phyloP scores from a whole-genome alignment of 2,329 filamentous ascomycete genomes.

The Byssochlamys sp. region DNA sequence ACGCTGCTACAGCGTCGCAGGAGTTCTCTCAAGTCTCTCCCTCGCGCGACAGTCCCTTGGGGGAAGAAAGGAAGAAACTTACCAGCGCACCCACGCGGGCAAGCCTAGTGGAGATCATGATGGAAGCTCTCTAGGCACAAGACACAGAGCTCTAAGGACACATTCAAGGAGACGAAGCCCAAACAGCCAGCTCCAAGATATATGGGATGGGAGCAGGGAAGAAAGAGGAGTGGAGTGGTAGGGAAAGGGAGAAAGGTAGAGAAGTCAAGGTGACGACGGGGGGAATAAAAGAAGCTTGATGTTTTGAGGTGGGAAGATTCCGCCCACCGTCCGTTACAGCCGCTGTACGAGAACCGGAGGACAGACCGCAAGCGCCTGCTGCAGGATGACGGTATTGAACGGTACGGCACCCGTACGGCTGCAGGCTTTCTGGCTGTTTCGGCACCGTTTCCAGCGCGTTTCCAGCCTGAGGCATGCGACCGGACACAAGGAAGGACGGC shows the following conservation, averaged over 20 bases:
- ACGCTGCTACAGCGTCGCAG: conserved; percentile 2
- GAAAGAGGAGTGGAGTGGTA: conserved; percentile 27
- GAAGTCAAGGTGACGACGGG: conserved; percentile 26
- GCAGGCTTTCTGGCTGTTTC: conserved; percentile 4
- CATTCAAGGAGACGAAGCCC: conserved; percentile 28
- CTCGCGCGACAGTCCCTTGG: conserved; percentile 1
- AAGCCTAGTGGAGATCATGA: conserved; percentile 40
- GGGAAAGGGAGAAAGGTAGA: conserved; percentile 20
- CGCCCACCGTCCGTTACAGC: conserved; percentile 15
- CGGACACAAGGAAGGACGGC: conserved; percentile 21
- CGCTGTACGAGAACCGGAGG: conserved; percentile 22
- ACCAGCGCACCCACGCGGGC: conserved; percentile 40
- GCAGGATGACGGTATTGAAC: conserved; percentile 19
- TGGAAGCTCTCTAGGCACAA: conserved; percentile 33
- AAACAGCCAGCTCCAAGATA: conserved; percentile 27
- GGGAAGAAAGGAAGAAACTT: conserved; percentile 16
- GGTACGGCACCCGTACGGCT: background rate
- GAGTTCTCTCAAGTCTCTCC: background rate
- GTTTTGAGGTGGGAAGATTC: conserved; percentile 29
- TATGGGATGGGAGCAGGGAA: conserved; percentile 28
- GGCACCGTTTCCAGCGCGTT: conserved; percentile 7
- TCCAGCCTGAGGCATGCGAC: conserved; percentile 12
- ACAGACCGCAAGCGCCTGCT: conserved; percentile 28
- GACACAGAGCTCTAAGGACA: conserved; percentile 23
- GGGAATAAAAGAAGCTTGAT: conserved; percentile 31